Evolutionary conservation across 768 basidiomycete genomes (phyloP).

Genomic region (Cantharellus cinnabarinus): DNA sequence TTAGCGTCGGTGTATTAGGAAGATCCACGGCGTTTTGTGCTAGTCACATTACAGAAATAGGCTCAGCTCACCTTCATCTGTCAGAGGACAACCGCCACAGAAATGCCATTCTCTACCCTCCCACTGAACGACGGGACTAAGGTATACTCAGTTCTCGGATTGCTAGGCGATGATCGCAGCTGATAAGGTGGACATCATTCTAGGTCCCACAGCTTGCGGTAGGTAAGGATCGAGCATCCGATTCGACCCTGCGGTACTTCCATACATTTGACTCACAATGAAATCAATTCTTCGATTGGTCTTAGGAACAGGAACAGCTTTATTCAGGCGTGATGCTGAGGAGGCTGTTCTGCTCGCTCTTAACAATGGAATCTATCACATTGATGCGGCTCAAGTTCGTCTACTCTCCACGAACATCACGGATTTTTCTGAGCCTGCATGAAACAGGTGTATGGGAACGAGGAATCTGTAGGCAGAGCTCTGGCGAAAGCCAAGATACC

Average conservation of each 20-base stretch:
- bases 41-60: too few relatives aligned
- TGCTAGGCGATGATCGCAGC: not conserved
- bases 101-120: conserved; percentile 42
- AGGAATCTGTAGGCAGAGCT: conserved; percentile 5
- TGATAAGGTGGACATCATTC: conserved; percentile 6
- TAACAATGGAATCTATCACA: conserved; percentile 36
- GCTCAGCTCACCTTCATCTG: not conserved
- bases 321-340: conserved; percentile 36
- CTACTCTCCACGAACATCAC: not conserved
- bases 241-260: not conserved
- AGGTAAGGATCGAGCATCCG: conserved; percentile 11
- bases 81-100: not conserved
- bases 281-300: not conserved
- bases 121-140: conserved; percentile 33
- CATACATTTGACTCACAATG: not conserved
- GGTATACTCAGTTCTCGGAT: conserved; percentile 14
- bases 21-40: too few relatives aligned
- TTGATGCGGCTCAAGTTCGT: conserved; percentile 34
- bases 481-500: conserved; percentile 5
- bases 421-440: conserved; percentile 20
- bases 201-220: conserved; percentile 45
- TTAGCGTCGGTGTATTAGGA: too few relatives aligned
- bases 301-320: conserved; percentile 27
- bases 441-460: conserved; percentile 12
- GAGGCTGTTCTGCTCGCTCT: conserved; percentile 36